Base-by-base conservation (phyloP, 148 eudicot species). In the Agrostemma githago region DNA sequence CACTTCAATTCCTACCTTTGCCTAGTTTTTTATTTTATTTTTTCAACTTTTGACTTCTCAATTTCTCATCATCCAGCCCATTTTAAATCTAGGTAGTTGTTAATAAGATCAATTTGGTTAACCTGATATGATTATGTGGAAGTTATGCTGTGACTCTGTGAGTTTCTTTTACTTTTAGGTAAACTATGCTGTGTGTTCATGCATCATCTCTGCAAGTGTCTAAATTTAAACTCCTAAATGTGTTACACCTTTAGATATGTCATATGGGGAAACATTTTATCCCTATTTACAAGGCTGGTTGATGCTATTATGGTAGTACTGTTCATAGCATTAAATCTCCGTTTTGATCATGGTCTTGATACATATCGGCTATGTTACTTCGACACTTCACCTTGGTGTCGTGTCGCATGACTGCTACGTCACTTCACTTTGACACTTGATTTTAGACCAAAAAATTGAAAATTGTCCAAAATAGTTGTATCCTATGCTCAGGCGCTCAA, bases 1-100 rank as follows among this genome's bases (percentile, higher is more conserved):
- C 77, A 74, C 51, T 39, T 15, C 43, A 63, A 3, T 78, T 42
- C n/a, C 21, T 40, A 46, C 10, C 68, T 43, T 51, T 12, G 37
- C 26, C 16, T 58, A 12, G 51, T 7, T 20, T 70, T 9, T 11
- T 65, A 38, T 37, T 10, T 17, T 26, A 4, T 20, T 38, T 38
- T 8, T 26, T 42, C 39, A 40, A 5, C 73, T 57, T 60, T 37
- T 73, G 72, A 78, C 73, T 78, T 73, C 53, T 38, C 62, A 26
- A 26, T 26, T 26, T 26, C 34, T 26, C 34, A 26, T 26, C 34
- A 8, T 43, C 12, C 26, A 66, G 61, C 61, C 72, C 48, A 41
- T 60, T 69, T 67, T 56, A 41, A 68, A 68, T 67, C 64, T 59
- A 20, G 73, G 59, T 74, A 59, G 58, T 65, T 10, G 56, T 51